These are phyloP conservation scores for Elsinoe batatas DNA, from an alignment of 2,329 filamentous ascomycete species.

Conservation along the genomic window DNA sequence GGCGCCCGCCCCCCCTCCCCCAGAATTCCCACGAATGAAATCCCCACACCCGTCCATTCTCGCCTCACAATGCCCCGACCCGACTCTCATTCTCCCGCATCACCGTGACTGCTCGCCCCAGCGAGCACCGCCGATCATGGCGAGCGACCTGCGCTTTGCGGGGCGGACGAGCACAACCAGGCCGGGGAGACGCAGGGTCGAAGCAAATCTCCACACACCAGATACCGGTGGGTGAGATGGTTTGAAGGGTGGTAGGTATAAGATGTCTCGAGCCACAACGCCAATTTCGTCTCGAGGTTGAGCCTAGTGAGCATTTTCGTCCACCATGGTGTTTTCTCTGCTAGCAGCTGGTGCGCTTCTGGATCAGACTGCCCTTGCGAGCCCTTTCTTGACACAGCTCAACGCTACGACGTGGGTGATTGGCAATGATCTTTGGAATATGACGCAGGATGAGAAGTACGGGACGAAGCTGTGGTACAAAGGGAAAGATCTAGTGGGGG, in stretches of 20 bases:
- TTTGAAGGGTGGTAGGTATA: background rate
- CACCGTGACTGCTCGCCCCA: too few relatives aligned
- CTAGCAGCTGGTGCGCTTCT: background rate
- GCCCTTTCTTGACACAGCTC: constrained; percentile 25
- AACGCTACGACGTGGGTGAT: constrained; percentile 29
- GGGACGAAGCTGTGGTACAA: constrained; percentile 35
- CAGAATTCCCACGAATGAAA: background rate
- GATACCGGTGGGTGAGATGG: background rate
- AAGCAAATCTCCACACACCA: background rate
- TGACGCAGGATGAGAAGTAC: constrained; percentile 31
- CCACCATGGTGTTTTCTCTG: background rate
- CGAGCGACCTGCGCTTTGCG: too few relatives aligned
- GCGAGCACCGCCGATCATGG: background rate
- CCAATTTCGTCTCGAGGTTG: too few relatives aligned
- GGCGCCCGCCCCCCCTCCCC: background rate
- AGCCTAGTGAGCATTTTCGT: too few relatives aligned
- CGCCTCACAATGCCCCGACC: background rate
- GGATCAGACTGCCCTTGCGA: background rate
- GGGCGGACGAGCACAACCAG: too few relatives aligned
- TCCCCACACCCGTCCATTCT: background rate
- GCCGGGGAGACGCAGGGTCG: too few relatives aligned
- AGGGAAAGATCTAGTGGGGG: constrained; percentile 32
- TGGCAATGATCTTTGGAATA: constrained; percentile 35
- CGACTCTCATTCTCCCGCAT: background rate
- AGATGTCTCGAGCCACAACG: background rate